These are phyloP conservation scores for Globisporangium polare DNA, from an alignment of 352 stramenopile genomes.

Conservation along the genomic window DNA sequence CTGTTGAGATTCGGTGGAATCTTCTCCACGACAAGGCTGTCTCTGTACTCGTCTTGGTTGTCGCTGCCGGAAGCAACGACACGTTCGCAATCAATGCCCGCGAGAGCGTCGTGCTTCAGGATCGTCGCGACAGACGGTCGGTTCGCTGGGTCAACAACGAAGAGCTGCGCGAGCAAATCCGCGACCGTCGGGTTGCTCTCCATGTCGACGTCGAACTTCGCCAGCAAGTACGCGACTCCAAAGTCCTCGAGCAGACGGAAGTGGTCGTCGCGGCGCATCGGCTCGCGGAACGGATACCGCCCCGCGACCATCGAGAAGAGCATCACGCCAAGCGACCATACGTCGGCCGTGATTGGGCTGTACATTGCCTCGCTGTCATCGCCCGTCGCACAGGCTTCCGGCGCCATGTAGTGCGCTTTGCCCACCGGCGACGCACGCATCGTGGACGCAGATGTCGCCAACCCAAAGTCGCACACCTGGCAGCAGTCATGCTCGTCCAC, in stretches of 20 bases:
- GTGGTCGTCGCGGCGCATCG: constrained; percentile 46
- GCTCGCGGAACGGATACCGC: constrained; percentile 59
- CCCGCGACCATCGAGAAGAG: constrained; percentile 69
- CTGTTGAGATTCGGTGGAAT: background rate
- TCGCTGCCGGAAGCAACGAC: background rate
- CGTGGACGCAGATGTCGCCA: constrained; percentile 34
- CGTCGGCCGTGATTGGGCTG: constrained; percentile 57
- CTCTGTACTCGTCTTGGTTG: background rate
- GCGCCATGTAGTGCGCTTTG: constrained; percentile 81
- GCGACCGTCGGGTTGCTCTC: constrained; percentile 31
- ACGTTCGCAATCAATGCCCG: constrained; percentile 3
- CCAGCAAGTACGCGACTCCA: constrained; percentile 62
- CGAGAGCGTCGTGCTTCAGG: constrained; percentile 32
- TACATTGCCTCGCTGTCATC: constrained; percentile 27
- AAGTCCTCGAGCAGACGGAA: constrained; percentile 55
- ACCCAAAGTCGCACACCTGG: constrained; percentile 80
- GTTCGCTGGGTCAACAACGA: constrained; percentile 43
- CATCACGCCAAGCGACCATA: constrained; percentile 83
- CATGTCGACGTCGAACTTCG: constrained; percentile 59
- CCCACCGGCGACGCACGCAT: constrained; percentile 46
- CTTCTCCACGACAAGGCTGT: background rate
- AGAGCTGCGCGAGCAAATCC: constrained; percentile 49
- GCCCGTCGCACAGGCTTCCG: constrained; percentile 44
- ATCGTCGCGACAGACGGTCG: constrained; percentile 40
- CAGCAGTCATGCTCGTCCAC: constrained; percentile 62